Evolutionary conservation across 2,329 filamentous ascomycete genomes (phyloP), one percentile per base, ranked within the genome.

Genomic region (Diatrype stigma): DNA sequence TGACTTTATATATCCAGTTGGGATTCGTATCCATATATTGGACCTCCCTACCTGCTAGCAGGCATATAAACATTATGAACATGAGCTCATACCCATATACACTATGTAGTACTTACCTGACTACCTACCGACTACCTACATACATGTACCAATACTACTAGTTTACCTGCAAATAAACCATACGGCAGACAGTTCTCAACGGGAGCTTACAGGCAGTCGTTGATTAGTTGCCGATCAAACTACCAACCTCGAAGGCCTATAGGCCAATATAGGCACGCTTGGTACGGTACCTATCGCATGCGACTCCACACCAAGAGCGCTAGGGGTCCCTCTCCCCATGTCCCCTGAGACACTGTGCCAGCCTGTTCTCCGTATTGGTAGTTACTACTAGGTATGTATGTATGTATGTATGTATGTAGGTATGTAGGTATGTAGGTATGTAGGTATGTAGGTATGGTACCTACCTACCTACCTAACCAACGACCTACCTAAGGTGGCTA

Each of bases 311-410:
- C 37, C 11, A 22, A 40, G 12, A 22, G 37, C 12, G 37, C 19
- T 17, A 10, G 12, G 37, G 37, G 37, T 16, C 10, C 26, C 26
- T 17, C 37, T 30, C 26, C 26, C 37, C 37, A 40, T 40, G 37
- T 40, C 37, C 10, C 37, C 37, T 40, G 16, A 40, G 37, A 40
- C 37, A 14, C 37, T 40, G 19, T 40, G 37, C 37, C 37, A 8
- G 16, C n/a, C 37, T 14, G 37, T 40, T 40, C 37, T 46, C 48
- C 46, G 48, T 57, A 48, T 52, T 47, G 50, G 50, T 50, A 51
- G 26, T 42, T 48, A 47, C 46, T 23, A 40, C 45, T 45, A n/a
- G 42, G 32, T 47, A 51, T 48, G 17, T 32, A 46, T 16, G 44
- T 28, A 28, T 28, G 10, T 17, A 8, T 37, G n/a, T n/a, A 35